These are phyloP conservation scores for Amphirosellinia nigrospora DNA, from an alignment of 495 filamentous ascomycete genomes.

Conservation along the genomic window DNA sequence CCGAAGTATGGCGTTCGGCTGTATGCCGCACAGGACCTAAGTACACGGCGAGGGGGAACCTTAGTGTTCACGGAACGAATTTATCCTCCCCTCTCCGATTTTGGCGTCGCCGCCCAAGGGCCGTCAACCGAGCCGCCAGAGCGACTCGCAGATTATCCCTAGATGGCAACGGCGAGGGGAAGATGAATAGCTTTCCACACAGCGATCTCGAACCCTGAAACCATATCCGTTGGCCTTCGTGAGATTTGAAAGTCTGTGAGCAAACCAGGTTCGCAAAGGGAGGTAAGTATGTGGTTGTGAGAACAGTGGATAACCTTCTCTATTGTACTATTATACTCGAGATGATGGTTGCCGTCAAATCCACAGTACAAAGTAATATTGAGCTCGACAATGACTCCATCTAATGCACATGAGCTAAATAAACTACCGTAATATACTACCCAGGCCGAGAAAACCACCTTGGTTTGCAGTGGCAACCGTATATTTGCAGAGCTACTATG, in stretches of 20 bases:
- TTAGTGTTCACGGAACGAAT: neutral
- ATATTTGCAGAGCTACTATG: neutral
- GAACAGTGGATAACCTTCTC: neutral
- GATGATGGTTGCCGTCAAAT: neutral
- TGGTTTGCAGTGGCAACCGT: neutral
- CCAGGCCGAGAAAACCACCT: neutral
- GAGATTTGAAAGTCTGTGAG: neutral
- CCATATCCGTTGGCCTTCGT: neutral
- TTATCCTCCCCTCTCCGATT: constrained; percentile 11
- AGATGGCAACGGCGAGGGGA: neutral
- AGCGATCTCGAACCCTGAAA: neutral
- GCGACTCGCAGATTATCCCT: neutral
- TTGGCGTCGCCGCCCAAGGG: constrained; percentile 15
- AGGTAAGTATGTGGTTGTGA: neutral
- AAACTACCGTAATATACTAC: constrained; percentile 6
- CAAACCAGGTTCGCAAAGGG: neutral
- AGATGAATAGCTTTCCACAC: neutral
- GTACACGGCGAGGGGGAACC: constrained; percentile 2
- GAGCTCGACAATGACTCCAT: neutral
- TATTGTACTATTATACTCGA: neutral
- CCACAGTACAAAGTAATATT: constrained; percentile 11
- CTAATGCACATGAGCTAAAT: constrained; percentile 1
- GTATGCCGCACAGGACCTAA: neutral
- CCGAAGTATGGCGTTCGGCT: constrained; percentile 2
- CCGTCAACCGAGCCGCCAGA: constrained; percentile 19